These are phyloP conservation scores for Colletotrichum somersetense DNA, from an alignment of 2,329 filamentous ascomycete genomes.

Conservation along the genomic window DNA sequence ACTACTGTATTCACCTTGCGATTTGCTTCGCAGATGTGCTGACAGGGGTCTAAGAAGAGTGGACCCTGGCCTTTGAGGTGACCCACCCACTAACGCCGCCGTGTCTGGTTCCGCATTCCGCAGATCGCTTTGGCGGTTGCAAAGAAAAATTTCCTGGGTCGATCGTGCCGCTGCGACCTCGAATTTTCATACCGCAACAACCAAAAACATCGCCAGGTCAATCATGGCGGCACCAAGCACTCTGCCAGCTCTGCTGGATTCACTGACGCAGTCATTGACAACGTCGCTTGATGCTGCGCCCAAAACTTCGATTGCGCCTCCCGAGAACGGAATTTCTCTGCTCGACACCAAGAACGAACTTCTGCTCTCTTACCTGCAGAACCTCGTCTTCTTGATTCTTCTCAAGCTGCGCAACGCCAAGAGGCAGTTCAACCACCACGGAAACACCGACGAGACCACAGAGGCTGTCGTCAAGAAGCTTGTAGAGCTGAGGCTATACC, in stretches of 20 bases:
- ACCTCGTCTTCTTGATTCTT: constrained; percentile 88
- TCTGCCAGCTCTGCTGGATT: constrained; percentile 64
- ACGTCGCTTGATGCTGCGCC: constrained; percentile 77
- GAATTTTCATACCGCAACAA: constrained; percentile 5
- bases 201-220: constrained; percentile 1
- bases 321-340: constrained; percentile 89
- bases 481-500: constrained; percentile 89
- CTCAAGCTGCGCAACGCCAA: constrained; percentile 77
- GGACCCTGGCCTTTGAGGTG: neutral
- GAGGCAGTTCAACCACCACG: constrained; percentile 43
- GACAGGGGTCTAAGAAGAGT: neutral
- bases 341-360: constrained; percentile 97
- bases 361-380: constrained; percentile 95
- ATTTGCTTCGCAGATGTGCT: no score
- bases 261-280: constrained; percentile 69
- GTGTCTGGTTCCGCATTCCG: constrained; percentile 23
- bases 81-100: constrained; percentile 18
- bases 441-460: constrained; percentile 60
- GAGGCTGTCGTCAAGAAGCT: constrained; percentile 85
- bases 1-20: no score
- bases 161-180: constrained; percentile 1
- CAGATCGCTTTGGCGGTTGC: constrained; percentile 30
- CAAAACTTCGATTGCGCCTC: constrained; percentile 75
- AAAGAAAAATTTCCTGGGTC: constrained; percentile 36
- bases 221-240: constrained; percentile 64